Evolutionary conservation across 108 stramenopile genomes (phyloP).

Genomic region (Conticribra weissflogii): DNA sequence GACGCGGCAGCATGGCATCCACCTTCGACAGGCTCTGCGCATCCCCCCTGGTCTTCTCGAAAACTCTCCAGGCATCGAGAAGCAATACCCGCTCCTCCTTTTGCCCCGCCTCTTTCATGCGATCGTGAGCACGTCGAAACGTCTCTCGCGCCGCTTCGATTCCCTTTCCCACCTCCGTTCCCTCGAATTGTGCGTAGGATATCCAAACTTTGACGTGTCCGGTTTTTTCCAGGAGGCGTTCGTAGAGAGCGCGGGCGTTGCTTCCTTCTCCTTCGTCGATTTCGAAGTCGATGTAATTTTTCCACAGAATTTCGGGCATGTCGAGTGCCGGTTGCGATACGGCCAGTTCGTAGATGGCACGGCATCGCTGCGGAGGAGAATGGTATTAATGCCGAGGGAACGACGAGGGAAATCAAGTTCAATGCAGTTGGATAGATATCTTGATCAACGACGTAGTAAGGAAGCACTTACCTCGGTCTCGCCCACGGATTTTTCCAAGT

Average conservation of each 20-base stretch:
- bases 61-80: slow-evolving; percentile 94
- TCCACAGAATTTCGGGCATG: slow-evolving; percentile 98
- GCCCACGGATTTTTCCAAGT: slow-evolving; percentile 92
- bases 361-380: too few species aligned
- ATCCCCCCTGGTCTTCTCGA: slow-evolving; percentile 87
- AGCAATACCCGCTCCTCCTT: slow-evolving; percentile 94
- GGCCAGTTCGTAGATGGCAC: slow-evolving; percentile 97
- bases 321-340: slow-evolving; percentile 91
- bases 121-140: slow-evolving; percentile 86
- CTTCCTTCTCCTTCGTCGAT: slow-evolving; percentile 84
- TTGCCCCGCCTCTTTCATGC: slow-evolving; percentile 83
- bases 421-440: background rate
- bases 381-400: too few species aligned
- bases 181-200: slow-evolving; percentile 84
- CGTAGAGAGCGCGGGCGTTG: slow-evolving; percentile 84
- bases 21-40: slow-evolving; percentile 65
- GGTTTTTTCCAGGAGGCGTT: slow-evolving; percentile 93
- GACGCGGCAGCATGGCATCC: slow-evolving; percentile 87
- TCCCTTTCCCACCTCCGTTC: slow-evolving; percentile 68
- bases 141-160: slow-evolving; percentile 71
- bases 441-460: background rate
- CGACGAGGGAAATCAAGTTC: background rate
- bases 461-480: slow-evolving; percentile 71
- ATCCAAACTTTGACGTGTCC: slow-evolving; percentile 95
- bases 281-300: slow-evolving; percentile 98